Conservation (phyloP, 2,329 filamentous ascomycete genomes). For the Neoarthrinium moseri region DNA sequence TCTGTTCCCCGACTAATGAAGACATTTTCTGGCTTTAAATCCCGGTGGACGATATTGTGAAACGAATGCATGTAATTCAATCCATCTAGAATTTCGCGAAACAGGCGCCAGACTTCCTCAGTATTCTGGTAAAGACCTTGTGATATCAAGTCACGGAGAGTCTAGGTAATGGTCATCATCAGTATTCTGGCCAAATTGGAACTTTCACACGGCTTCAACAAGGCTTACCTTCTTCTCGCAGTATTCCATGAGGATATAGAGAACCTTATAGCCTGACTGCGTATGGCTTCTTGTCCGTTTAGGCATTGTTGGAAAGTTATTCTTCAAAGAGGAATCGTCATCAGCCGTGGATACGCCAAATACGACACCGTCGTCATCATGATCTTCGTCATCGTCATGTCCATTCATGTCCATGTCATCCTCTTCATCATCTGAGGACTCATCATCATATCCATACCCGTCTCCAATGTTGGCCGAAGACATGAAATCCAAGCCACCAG, state of each 20-base stretch:
- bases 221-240: conserved; percentile 77
- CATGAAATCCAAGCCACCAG: conserved; percentile 87
- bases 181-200: too few relatives aligned
- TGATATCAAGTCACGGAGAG: conserved; percentile 82
- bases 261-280: conserved; percentile 64
- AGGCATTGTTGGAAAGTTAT: conserved; percentile 17
- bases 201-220: too few relatives aligned
- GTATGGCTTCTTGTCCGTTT: conserved; percentile 34
- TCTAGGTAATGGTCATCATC: conserved; percentile 42
- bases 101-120: conserved; percentile 83
- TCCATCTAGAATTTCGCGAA: conserved; percentile 88
- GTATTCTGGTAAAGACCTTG: conserved; percentile 71
- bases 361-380: conserved; percentile 43
- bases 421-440: conserved; percentile 32
- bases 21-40: conserved; percentile 95
- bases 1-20: conserved; percentile 75
- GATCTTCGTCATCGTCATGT: conserved; percentile 35
- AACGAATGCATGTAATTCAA: conserved; percentile 85
- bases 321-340: conserved; percentile 16
- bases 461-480: conserved; percentile 79
- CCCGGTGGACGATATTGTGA: conserved; percentile 84
- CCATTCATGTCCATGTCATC: conserved; percentile 35
- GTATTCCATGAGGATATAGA: conserved; percentile 99
- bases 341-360: conserved; percentile 16
- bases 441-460: conserved; percentile 69